Evolutionary conservation across 176 grass and related monocot species (phyloP).

Genomic region (Carex parvula): DNA sequence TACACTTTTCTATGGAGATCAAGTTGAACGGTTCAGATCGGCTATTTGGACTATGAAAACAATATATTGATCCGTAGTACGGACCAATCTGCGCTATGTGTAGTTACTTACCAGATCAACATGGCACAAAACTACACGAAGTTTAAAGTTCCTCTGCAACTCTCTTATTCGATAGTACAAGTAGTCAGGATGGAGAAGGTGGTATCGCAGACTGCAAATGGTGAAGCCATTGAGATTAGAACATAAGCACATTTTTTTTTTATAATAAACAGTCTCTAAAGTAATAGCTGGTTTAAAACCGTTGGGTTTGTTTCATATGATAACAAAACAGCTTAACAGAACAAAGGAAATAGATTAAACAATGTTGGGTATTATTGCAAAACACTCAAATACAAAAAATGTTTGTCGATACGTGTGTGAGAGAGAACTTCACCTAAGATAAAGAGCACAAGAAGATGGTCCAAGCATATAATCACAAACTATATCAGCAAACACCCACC

Average conservation of each 20-base stretch:
- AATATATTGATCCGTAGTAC: too few relatives aligned
- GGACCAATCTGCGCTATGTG: too few relatives aligned
- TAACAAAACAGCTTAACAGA: not conserved
- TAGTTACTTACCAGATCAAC: constrained; percentile 75
- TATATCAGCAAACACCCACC: constrained; percentile 71
- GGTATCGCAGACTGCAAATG: constrained; percentile 75
- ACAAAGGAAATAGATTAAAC: not conserved
- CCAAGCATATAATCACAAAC: constrained; percentile 78
- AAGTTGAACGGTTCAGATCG: too few relatives aligned
- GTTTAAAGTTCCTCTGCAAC: constrained; percentile 83
- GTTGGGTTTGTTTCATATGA: not conserved
- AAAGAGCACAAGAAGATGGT: constrained; percentile 84
- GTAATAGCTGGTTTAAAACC: not conserved
- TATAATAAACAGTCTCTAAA: constrained; percentile 6
- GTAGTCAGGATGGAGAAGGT: constrained; percentile 96
- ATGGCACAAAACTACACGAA: constrained; percentile 82
- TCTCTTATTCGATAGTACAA: constrained; percentile 96
- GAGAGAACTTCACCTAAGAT: constrained; percentile 58
- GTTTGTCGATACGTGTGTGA: not conserved
- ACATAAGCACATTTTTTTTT: constrained; percentile 4
- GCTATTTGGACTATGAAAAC: too few relatives aligned
- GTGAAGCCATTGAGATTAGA: not conserved
- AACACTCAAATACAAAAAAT: not conserved
- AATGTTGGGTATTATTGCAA: not conserved
- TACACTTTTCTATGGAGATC: too few relatives aligned